These are phyloP conservation scores for Cyberlindnera xylosilytica DNA, from an alignment of 805 yeast species.

Conservation along the genomic window DNA sequence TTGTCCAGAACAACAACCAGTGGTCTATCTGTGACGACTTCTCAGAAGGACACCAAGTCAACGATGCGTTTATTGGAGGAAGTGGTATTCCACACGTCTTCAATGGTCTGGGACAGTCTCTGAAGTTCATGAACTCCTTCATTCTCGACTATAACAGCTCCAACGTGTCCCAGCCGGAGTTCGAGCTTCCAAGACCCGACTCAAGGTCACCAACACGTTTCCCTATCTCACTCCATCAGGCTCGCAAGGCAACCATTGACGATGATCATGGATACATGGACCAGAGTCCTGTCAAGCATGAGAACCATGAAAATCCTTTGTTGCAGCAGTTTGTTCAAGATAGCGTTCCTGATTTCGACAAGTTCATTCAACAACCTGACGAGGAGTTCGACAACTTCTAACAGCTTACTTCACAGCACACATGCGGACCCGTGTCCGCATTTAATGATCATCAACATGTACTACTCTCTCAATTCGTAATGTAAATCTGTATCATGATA, in stretches of 20 bases:
- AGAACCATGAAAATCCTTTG: slow-evolving; percentile 9
- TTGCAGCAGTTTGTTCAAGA: slow-evolving; percentile 17
- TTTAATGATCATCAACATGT: background rate
- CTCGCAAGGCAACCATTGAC: background rate
- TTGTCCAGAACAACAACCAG: slow-evolving; percentile 49
- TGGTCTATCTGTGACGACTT: slow-evolving; percentile 86
- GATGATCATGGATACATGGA: background rate
- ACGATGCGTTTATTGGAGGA: slow-evolving; percentile 61
- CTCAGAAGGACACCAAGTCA: slow-evolving; percentile 80
- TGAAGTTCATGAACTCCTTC: slow-evolving; percentile 52
- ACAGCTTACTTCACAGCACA: background rate
- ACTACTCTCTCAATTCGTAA: too few relatives aligned
- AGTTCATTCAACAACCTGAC: slow-evolving; percentile 16
- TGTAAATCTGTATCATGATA: too few relatives aligned
- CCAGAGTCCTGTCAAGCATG: background rate
- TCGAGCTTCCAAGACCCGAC: slow-evolving; percentile 22
- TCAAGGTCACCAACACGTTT: slow-evolving; percentile 21
- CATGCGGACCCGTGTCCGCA: background rate
- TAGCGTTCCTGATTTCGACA: slow-evolving; percentile 13
- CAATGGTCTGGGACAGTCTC: slow-evolving; percentile 51
- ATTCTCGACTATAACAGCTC: slow-evolving; percentile 44
- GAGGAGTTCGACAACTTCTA: slow-evolving; percentile 8
- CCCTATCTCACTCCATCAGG: slow-evolving; percentile 6
- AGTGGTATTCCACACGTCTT: slow-evolving; percentile 65
- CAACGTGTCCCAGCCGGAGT: slow-evolving; percentile 27